Evolutionary conservation across 1,139 yeast species (phyloP).

Genomic region (Zygosaccharomyces sapae): DNA sequence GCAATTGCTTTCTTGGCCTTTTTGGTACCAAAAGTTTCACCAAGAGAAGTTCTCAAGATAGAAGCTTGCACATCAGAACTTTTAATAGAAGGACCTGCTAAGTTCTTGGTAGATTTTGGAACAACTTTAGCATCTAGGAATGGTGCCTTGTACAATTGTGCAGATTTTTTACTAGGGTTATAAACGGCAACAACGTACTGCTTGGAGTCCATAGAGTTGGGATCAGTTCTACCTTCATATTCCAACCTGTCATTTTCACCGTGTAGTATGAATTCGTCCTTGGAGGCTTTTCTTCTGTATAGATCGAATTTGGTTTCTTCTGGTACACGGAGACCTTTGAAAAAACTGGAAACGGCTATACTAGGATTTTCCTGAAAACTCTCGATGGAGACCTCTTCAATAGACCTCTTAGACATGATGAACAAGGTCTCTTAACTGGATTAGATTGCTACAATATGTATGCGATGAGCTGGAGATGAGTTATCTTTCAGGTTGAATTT

Average conservation of each 20-base stretch:
- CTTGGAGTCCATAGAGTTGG: slow-evolving; percentile 38
- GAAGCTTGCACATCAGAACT: slow-evolving; percentile 50
- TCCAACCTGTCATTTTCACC: slow-evolving; percentile 75
- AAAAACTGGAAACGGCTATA: slow-evolving; percentile 48
- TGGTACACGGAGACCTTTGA: slow-evolving; percentile 71
- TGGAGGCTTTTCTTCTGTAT: slow-evolving; percentile 50
- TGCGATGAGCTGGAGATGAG: slow-evolving; percentile 14
- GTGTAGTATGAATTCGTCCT: slow-evolving; percentile 49
- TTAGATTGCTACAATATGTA: neutral
- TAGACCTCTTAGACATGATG: slow-evolving; percentile 24
- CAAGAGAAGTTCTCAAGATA: slow-evolving; percentile 73
- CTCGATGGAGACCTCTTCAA: slow-evolving; percentile 23
- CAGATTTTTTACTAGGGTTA: slow-evolving; percentile 55
- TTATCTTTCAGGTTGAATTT: neutral
- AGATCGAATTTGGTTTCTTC: slow-evolving; percentile 57
- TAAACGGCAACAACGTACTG: slow-evolving; percentile 63
- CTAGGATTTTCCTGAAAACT: slow-evolving; percentile 33
- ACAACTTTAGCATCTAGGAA: slow-evolving; percentile 51
- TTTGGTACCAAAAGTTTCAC: slow-evolving; percentile 96
- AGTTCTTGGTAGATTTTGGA: slow-evolving; percentile 49
- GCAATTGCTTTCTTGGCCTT: slow-evolving; percentile 89
- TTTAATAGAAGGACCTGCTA: slow-evolving; percentile 59
- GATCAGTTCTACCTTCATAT: slow-evolving; percentile 57
- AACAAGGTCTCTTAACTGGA: neutral
- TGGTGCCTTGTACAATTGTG: slow-evolving; percentile 62